A percentile compares a stretch with the other conserved stretches of the same genome.
Conservation (phyloP, 2,329 filamentous ascomycete genomes). For the Scytalidium lignicola region DNA sequence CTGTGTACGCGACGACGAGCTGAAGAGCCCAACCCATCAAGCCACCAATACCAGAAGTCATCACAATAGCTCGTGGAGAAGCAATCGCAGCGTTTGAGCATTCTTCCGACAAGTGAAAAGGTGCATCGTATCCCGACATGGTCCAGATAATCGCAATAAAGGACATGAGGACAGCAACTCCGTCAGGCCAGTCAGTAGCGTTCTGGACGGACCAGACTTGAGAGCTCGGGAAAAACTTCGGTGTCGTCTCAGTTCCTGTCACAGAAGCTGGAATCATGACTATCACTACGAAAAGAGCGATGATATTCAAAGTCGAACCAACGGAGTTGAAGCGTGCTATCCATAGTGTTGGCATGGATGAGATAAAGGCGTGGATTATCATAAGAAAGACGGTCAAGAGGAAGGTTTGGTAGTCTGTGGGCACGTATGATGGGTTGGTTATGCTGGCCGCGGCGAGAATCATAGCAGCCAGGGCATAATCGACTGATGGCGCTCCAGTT, state of each 20-base stretch:
- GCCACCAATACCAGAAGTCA: constrained; percentile 63
- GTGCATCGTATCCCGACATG: constrained; percentile 61
- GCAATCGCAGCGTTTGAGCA: constrained; percentile 69
- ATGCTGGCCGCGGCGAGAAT: constrained; percentile 67
- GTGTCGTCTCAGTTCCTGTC: constrained; percentile 40
- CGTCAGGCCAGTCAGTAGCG: constrained; percentile 62
- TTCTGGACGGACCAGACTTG: constrained; percentile 65
- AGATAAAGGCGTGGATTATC: constrained; percentile 62
- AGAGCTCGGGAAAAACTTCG: constrained; percentile 51
- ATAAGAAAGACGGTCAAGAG: constrained; percentile 63
- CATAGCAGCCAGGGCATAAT: constrained; percentile 65
- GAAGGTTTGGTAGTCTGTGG: constrained; percentile 62
- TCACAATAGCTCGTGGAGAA: constrained; percentile 64
- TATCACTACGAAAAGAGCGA: constrained; percentile 59
- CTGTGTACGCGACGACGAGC: constrained; percentile 64
- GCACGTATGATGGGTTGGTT: constrained; percentile 57
- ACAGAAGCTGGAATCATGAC: constrained; percentile 60
- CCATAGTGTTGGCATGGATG: constrained; percentile 66
- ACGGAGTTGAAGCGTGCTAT: constrained; percentile 66
- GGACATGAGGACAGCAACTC: constrained; percentile 64
- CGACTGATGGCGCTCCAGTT: constrained; percentile 60
- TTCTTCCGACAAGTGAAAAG: constrained; percentile 71
- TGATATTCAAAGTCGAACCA: constrained; percentile 66
- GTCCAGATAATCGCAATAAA: constrained; percentile 69
- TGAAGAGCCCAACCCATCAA: constrained; percentile 69